Conservation (phyloP, 768 basidiomycete species). For the Astraeus odoratus region DNA sequence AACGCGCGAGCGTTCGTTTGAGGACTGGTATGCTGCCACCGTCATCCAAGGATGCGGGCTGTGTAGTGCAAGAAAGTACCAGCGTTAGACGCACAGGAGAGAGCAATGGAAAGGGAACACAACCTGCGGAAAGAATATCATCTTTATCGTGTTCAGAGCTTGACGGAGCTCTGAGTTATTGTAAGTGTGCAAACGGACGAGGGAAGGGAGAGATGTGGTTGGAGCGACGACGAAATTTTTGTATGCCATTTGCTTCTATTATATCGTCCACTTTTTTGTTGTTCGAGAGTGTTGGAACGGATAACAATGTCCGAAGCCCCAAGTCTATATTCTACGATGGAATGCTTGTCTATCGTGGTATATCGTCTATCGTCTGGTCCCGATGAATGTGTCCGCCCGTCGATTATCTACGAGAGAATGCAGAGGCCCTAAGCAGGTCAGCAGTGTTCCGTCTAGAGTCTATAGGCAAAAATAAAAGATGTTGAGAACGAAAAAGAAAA, state of each 20-base stretch:
- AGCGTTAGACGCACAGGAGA: no score
- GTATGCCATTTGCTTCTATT: conserved; percentile 10
- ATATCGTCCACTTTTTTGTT: no score
- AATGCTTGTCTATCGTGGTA: neutral
- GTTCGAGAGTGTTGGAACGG: no score
- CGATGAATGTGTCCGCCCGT: conserved; percentile 8
- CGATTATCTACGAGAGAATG: neutral
- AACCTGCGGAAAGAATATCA: conserved; percentile 45
- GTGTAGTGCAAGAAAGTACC: neutral
- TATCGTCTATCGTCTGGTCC: conserved; percentile 11
- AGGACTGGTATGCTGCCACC: conserved; percentile 10
- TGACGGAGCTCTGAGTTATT: conserved; percentile 31
- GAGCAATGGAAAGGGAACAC: conserved; percentile 1
- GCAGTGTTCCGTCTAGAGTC: no score
- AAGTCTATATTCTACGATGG: neutral
- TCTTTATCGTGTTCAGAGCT: conserved; percentile 38
- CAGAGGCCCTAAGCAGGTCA: no score
- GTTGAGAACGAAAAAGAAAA: conserved; percentile 9
- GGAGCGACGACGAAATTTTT: conserved; percentile 34
- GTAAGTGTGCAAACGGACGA: conserved; percentile 34
- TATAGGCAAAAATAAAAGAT: conserved; percentile 4
- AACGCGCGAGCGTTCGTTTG: conserved; percentile 10
- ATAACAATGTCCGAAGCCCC: no score
- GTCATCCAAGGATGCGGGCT: neutral
- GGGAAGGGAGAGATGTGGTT: conserved; percentile 49